phyloP scores from a whole-genome alignment of 2,329 filamentous ascomycete species.

The Coniochaeta ligniaria region DNA sequence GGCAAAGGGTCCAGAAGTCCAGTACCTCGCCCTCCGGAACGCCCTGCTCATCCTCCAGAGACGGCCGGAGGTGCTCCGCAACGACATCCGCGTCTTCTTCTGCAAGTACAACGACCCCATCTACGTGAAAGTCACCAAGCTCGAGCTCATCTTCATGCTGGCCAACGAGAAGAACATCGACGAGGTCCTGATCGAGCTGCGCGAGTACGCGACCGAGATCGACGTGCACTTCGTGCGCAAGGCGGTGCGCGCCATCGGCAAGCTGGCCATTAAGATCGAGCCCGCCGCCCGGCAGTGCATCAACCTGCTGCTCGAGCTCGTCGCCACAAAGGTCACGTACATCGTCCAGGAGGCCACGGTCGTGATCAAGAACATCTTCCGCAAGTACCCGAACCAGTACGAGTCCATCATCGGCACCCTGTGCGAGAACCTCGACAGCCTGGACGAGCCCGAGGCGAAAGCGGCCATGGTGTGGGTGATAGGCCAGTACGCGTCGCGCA shows the following conservation, averaged over 20 bases:
- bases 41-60: constrained; percentile 89
- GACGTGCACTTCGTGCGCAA: constrained; percentile 98
- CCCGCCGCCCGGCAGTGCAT: constrained; percentile 87
- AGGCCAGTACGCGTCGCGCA: constrained; percentile 92
- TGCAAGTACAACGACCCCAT: constrained; percentile 99
- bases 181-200: constrained; percentile 85
- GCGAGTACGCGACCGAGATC: constrained; percentile 97
- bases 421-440: constrained; percentile 90
- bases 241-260: constrained; percentile 93
- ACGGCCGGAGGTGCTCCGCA: constrained; percentile 84
- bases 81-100: constrained; percentile 98
- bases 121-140: constrained; percentile 97
- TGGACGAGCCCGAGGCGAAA: constrained; percentile 97
- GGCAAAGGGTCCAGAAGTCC: constrained; percentile 96
- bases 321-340: constrained; percentile 96
- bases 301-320: constrained; percentile 83
- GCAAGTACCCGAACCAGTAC: constrained; percentile 98
- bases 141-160: constrained; percentile 98
- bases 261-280: constrained; percentile 98
- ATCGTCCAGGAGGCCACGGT: constrained; percentile 99
- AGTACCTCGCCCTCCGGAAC: constrained; percentile 91
- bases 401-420: constrained; percentile 94
- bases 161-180: constrained; percentile 93
- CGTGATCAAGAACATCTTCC: constrained; percentile 97
- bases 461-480: constrained; percentile 99